Base-by-base conservation (phyloP, 2,329 filamentous ascomycete species). In the Ambrosiella xylebori region DNA sequence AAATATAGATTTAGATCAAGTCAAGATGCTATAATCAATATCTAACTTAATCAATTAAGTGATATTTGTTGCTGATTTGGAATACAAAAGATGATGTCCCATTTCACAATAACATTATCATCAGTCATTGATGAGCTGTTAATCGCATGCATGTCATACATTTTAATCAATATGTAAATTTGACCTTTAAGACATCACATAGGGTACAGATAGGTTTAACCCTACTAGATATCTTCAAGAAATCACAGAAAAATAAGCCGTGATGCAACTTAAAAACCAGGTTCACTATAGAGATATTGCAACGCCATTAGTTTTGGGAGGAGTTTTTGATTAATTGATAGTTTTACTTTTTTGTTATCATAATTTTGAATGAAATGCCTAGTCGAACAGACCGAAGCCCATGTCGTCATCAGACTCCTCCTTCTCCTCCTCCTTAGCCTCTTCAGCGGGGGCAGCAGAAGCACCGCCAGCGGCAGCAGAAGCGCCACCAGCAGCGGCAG, bases 371-470 rank as follows among this genome's bases (percentile, higher is more conserved):
- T 62, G 62, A 64, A 66, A 62, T 68, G 73, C 71, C 82, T 84
- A 84, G 75, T 84, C 81, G 79, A 84, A 84, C 65, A 86, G 82
- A 79, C 82, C 82, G 74, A 82, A 81, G 67, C 79, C 64, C 64
- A 65, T 65, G 64, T 65, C 64, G 45, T 65, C 64, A 61, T 65
- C 64, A 56, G 64, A 65, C 64, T 65, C 64, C 74, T 81, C 78
- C 74, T 82, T 79, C 72, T 78, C 76, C 81, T 93, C 87, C 72
- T 87, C 84, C 75, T 85, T 83, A 69, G 78, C 78, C 73, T 83
- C 81, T 70, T 78, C 79, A 65, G 80, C 75, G 63, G 73, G 74
- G 64, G 76, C 80, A 65, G 79, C 82, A 65, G 76, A 83, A 65
- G 74, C 81, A 66, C 75, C 82, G 66, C 76, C 86, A 66, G 76